Conservation (phyloP, 1,139 yeast genomes). For the Candida mesenterica region DNA sequence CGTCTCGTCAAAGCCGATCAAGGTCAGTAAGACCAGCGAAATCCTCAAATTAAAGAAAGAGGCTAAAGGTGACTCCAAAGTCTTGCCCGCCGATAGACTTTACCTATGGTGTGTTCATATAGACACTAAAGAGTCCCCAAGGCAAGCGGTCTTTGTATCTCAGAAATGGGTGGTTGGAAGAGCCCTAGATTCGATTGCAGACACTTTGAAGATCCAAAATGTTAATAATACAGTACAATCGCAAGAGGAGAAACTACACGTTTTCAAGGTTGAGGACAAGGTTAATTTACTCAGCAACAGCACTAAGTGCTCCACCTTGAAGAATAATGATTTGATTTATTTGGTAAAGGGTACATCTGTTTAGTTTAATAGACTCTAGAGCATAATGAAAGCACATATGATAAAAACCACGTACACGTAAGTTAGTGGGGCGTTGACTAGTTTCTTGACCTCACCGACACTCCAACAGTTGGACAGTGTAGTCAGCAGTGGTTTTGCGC, state of each 20-base stretch:
- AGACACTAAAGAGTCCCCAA: conserved; percentile 11
- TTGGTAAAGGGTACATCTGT: conserved; percentile 50
- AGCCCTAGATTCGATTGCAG: conserved; percentile 68
- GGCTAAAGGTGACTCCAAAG: conserved; percentile 69
- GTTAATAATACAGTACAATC: conserved; percentile 52
- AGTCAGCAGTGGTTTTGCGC: too few species aligned
- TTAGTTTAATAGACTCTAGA: too few species aligned
- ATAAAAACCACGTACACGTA: too few species aligned
- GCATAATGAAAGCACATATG: too few species aligned
- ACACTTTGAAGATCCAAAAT: conserved; percentile 52
- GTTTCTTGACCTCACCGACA: too few species aligned
- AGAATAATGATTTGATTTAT: conserved; percentile 52
- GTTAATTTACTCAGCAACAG: conserved; percentile 28
- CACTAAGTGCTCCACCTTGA: conserved; percentile 44
- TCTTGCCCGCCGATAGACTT: conserved; percentile 55
- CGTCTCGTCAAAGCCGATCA: too few species aligned
- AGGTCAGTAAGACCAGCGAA: conserved; percentile 12
- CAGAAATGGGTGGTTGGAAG: conserved; percentile 76
- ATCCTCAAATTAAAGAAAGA: conserved; percentile 34
- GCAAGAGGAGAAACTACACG: conserved; percentile 39
- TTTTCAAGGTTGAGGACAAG: conserved; percentile 37
- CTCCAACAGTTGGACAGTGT: too few species aligned
- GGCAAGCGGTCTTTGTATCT: conserved; percentile 50
- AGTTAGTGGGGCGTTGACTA: too few species aligned
- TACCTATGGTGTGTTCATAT: conserved; percentile 55